Base-by-base conservation (phyloP, 345 rosid genomes). In the Citrus hindsii region DNA sequence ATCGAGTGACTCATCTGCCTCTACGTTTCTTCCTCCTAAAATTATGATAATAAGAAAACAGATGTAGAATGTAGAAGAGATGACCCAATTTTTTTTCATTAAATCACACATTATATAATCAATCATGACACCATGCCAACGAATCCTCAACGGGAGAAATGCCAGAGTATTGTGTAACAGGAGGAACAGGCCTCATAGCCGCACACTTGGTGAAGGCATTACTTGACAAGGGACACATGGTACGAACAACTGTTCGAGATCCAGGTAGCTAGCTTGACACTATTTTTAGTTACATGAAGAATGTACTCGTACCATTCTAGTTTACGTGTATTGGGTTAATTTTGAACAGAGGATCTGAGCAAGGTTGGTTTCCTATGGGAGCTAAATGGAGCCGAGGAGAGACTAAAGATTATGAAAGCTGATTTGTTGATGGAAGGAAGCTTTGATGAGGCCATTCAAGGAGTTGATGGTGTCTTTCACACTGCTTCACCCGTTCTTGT, bases 161-260 rank as follows among this genome's bases (percentile, higher is more conserved):
- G 99, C 80, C 89, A 5, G 95, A 88, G 77, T 96, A 94, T 65
- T 92, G 97, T 73, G 99, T 96, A 25, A 94, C 99, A 0, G 98
- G 98, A 71, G 98, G 98, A 63, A 89, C 95, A 0, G 97, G 99
- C 18, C 94, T 94, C 92, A 90, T 96, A 18, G 97, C 95, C 14
- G 86, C 95, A 74, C 83, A 90, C 79, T 75, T 96, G 78, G 80
- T 94, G 9, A 96, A 89, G 84, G 78, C 90, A 21, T 85, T 96
- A 59, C 89, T 96, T 19, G 87, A 89, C 37, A 76, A 81, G 8
- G 97, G 98, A 9, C 90, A 92, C 83, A 71, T 71, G 3, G 97
- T 96, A 5, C 85, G 97, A 30, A 77, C 95, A 56, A 94, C 97
- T 0, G 97, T 91, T n/a, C 78, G 98, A 80, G 83, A 94, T 81